These are phyloP conservation scores for Ceratocystis colombiana DNA, from an alignment of 2,329 filamentous ascomycete genomes.

Conservation along the genomic window DNA sequence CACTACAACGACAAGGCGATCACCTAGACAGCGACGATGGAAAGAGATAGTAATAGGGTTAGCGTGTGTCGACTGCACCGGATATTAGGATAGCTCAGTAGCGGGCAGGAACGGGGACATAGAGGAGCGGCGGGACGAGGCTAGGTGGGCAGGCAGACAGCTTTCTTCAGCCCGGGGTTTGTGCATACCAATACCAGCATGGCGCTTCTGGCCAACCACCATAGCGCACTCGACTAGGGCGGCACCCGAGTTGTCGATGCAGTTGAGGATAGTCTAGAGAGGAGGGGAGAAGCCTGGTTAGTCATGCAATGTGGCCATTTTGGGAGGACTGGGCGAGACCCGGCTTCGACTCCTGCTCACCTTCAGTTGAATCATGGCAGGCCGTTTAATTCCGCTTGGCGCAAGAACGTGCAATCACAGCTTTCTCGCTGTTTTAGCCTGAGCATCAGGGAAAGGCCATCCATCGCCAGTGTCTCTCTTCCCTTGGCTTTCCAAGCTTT, in stretches of 20 bases:
- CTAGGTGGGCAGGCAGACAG: constrained; percentile 21
- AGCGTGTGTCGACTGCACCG: not conserved
- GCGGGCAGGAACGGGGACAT: not conserved
- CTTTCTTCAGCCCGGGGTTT: not conserved
- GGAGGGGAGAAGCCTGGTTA: constrained; percentile 15
- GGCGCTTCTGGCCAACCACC: constrained; percentile 80
- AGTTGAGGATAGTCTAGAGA: constrained; percentile 82
- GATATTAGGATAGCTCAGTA: not conserved
- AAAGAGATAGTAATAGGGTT: constrained; percentile 6
- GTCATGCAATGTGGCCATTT: not conserved
- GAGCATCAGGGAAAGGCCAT: constrained; percentile 7
- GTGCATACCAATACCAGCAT: constrained; percentile 69
- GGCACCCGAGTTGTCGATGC: constrained; percentile 99
- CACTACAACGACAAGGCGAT: constrained; percentile 96
- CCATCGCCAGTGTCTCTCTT: not conserved
- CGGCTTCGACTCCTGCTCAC: constrained; percentile 34
- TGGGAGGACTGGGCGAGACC: not conserved
- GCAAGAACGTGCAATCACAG: not conserved
- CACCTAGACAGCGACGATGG: constrained; percentile 48
- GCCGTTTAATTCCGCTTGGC: constrained; percentile 3
- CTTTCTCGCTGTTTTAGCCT: not conserved
- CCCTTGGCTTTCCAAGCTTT: constrained; percentile 1
- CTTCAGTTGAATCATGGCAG: constrained; percentile 87
- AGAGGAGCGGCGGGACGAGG: not conserved
- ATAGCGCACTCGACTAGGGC: constrained; percentile 94